phyloP scores from a whole-genome alignment of 2,329 filamentous ascomycete species.

The Pezicula neosporulosa region DNA sequence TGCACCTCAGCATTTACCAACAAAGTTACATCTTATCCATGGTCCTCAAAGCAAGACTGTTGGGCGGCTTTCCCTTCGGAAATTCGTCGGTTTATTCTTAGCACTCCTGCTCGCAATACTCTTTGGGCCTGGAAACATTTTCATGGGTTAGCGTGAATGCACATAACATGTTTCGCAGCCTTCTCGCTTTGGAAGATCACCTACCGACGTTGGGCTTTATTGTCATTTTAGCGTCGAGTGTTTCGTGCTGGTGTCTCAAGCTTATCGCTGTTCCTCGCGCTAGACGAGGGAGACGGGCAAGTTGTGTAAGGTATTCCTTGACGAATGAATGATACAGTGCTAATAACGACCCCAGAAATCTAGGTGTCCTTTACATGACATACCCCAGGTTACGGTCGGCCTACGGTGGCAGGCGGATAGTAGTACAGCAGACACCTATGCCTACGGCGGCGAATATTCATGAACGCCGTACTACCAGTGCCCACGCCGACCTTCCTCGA shows the following conservation, averaged over 20 bases:
- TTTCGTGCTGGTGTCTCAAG: neutral
- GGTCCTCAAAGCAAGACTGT: no score
- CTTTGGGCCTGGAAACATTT: no score
- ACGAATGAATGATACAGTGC: neutral
- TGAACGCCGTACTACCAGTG: neutral
- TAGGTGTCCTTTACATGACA: constrained; percentile 4
- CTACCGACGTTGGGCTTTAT: neutral
- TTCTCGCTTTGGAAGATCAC: neutral
- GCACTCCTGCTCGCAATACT: no score
- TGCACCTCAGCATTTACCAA: no score
- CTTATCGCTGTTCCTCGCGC: no score
- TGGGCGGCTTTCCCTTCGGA: no score
- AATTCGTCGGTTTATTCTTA: no score
- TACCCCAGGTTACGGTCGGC: neutral
- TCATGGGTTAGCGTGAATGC: no score
- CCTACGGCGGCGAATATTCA: constrained; percentile 1
- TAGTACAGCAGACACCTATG: neutral
- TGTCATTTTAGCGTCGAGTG: neutral
- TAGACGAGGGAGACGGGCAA: neutral
- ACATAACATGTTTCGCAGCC: no score
- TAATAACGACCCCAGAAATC: neutral
- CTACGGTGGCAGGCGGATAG: neutral
- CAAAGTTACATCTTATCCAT: no score
- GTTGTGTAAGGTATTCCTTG: constrained; percentile 1
- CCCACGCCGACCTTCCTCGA: neutral